Evolutionary conservation across 2,329 filamentous ascomycete species (phyloP).

Genomic region (Botrytis fragariae): DNA sequence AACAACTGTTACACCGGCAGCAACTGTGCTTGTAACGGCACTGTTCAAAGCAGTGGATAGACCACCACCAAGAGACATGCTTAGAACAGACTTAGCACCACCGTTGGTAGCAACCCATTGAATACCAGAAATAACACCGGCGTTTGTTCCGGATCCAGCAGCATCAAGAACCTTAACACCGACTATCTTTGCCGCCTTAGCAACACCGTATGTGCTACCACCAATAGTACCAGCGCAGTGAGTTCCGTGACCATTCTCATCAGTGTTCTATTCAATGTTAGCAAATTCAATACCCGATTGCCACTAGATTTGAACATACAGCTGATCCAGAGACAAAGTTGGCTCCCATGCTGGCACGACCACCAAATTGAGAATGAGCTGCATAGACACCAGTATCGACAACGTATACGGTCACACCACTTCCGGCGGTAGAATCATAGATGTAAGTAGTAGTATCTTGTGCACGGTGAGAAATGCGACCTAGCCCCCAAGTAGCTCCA

Average conservation of each 20-base stretch:
- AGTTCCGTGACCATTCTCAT: conserved; percentile 44
- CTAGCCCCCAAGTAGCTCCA: conserved; percentile 38
- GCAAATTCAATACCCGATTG: conserved; percentile 6
- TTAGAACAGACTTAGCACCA: conserved; percentile 45
- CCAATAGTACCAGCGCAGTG: conserved; percentile 43
- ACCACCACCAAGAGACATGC: conserved; percentile 53
- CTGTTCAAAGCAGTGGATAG: conserved; percentile 49
- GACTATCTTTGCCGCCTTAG: conserved; percentile 41
- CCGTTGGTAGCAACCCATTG: conserved; percentile 40
- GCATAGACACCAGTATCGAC: conserved; percentile 41
- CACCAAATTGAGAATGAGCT: conserved; percentile 40
- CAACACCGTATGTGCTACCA: conserved; percentile 41
- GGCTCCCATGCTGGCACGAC: conserved; percentile 39
- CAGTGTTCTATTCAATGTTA: conserved; percentile 33
- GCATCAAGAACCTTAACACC: conserved; percentile 43
- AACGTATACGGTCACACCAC: conserved; percentile 39
- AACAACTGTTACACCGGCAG: conserved; percentile 49
- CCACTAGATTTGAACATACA: conserved; percentile 27
- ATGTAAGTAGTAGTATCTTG: conserved; percentile 34
- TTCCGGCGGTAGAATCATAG: conserved; percentile 39
- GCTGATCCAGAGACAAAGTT: conserved; percentile 36
- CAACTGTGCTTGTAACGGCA: conserved; percentile 48
- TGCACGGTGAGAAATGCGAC: conserved; percentile 36
- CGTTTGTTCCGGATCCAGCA: conserved; percentile 37
- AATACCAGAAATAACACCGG: conserved; percentile 42